Base-by-base conservation (phyloP, 1,139 yeast species). In the Diutina neorugosa region DNA sequence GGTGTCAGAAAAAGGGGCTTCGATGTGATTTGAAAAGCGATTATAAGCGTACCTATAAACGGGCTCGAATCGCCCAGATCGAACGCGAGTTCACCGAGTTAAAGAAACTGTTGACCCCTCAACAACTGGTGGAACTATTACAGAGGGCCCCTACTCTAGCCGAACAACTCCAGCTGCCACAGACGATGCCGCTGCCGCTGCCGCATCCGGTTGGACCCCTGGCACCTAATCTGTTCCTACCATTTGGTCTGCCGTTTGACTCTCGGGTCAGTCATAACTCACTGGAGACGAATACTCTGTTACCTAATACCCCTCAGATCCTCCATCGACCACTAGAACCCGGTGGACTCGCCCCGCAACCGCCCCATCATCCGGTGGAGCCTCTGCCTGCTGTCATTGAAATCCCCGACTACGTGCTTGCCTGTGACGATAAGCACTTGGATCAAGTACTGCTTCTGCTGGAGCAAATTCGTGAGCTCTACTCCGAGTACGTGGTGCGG, bases 21-120 rank as follows among this genome's bases (percentile, higher is more conserved):
- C 72, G 73, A 19, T 93, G 98, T 65, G 78, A 84, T 44, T 68
- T 91, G 53, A 83, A 87, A 60, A 77, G 87, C 11, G 94, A 84
- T 60, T 93, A 87, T 65, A 88, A 90, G 65, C 74, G 98, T 59
- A 89, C 96, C 0, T 86, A 87, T 59, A 93, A 91, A 63, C 73
- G 98, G 54, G 94, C 91, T 4, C 77, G 94, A 54, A 78, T 90
- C 52, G 93, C 87, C 27, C 88, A 85, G 63, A 82, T 93, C 53
- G 98, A 91, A 63, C 78, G 76, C 60, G 95, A 91, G 64, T 85
- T 86, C 60, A 74, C 77, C 54, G 87, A 81, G 59, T 69, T 91
- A 57, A 80, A 86, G 60, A 74, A 76, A 58, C 77, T 81, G 47
- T 66, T 88, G 54, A 78, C 80, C 18, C 69, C 73, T 23, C 67